phyloP scores from a whole-genome alignment of 352 stramenopile genomes.

The Globisporangium solare region DNA sequence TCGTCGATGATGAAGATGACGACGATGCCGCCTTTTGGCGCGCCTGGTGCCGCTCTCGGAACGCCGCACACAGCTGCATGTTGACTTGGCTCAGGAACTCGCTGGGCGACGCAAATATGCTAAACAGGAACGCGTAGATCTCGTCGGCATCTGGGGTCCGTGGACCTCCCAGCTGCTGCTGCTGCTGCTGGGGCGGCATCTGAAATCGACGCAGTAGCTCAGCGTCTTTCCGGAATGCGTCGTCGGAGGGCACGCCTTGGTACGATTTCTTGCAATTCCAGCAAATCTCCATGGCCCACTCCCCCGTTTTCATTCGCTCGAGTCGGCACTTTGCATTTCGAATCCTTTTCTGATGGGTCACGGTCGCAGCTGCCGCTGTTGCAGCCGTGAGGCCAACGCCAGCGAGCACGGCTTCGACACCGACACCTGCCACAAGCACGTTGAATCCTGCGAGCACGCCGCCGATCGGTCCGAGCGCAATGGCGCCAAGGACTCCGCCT shows the following conservation, averaged over 20 bases:
- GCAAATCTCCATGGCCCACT: slow-evolving; percentile 71
- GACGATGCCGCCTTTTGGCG: slow-evolving; percentile 21
- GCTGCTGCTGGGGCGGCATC: neutral
- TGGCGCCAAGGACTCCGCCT: slow-evolving; percentile 46
- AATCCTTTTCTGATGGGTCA: slow-evolving; percentile 44
- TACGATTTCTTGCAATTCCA: slow-evolving; percentile 59
- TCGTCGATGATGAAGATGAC: slow-evolving; percentile 6
- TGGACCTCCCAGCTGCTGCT: neutral
- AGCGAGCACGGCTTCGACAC: slow-evolving; percentile 46
- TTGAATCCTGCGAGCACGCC: slow-evolving; percentile 57
- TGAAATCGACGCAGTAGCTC: slow-evolving; percentile 56
- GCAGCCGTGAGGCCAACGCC: slow-evolving; percentile 56
- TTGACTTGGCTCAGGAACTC: slow-evolving; percentile 69
- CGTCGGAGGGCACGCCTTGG: slow-evolving; percentile 34
- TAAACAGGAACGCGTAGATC: slow-evolving; percentile 55
- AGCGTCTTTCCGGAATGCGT: slow-evolving; percentile 47
- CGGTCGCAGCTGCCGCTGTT: slow-evolving; percentile 47
- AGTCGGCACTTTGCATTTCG: slow-evolving; percentile 29
- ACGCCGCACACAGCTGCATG: slow-evolving; percentile 40
- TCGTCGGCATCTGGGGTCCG: slow-evolving; percentile 25
- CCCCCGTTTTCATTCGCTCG: slow-evolving; percentile 39
- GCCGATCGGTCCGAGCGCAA: slow-evolving; percentile 43
- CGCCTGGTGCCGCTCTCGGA: slow-evolving; percentile 29
- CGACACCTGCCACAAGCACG: slow-evolving; percentile 46
- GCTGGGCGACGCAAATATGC: slow-evolving; percentile 40